Conservation (phyloP, 2,329 filamentous ascomycete genomes). For the Ascochyta fabae region DNA sequence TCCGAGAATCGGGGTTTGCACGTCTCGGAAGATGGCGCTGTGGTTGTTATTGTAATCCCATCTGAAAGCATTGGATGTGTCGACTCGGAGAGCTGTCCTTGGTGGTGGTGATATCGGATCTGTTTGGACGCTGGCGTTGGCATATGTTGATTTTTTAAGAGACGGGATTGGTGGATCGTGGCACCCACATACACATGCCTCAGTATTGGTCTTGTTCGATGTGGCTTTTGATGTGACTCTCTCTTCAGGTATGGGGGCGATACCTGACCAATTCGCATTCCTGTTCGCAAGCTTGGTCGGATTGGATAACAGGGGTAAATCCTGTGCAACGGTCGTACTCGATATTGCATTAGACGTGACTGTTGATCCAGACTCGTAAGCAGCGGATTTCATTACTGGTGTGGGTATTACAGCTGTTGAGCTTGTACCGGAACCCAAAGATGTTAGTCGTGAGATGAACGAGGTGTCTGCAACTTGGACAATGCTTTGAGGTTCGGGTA, state of each 20-base stretch:
- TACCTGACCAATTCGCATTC: background rate
- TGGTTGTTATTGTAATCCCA: constrained; percentile 13
- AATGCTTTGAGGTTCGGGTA: constrained; percentile 15
- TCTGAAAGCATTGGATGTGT: constrained; percentile 17
- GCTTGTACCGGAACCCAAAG: background rate
- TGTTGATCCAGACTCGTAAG: too few relatives aligned
- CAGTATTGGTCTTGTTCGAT: background rate
- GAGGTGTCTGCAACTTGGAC: constrained; percentile 17
- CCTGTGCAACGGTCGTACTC: background rate
- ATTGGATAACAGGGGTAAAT: background rate
- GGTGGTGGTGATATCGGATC: constrained; percentile 18
- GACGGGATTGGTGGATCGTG: background rate
- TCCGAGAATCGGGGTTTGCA: constrained; percentile 25
- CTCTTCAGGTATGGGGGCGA: background rate
- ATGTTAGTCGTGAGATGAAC: background rate
- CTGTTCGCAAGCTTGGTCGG: background rate
- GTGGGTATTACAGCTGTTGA: background rate
- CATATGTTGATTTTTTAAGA: constrained; percentile 20
- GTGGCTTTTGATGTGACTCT: background rate
- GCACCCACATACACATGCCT: constrained; percentile 23
- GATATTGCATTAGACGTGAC: background rate
- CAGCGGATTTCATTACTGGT: too few relatives aligned
- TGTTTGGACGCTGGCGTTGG: constrained; percentile 36
- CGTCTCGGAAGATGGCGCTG: constrained; percentile 20
- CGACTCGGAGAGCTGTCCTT: constrained; percentile 18